Percentiles rank a stretch among this genome's conserved stretches.
These are phyloP conservation scores for Jaltomata sinuosa DNA, from an alignment of 257 asterid species.

Conservation along the genomic window DNA sequence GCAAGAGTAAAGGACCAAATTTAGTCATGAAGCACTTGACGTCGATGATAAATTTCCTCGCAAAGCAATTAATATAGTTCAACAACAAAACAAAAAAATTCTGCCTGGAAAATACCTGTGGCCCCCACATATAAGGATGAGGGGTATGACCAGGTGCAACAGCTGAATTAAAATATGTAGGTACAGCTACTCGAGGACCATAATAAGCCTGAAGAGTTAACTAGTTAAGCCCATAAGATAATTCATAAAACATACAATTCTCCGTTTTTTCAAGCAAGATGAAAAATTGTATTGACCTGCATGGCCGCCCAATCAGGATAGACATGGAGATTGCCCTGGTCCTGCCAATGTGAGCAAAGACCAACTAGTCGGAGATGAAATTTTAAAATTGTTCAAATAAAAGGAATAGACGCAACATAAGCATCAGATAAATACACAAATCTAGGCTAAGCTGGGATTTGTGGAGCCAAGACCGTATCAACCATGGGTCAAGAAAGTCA, in stretches of 20 bases:
- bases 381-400: background rate
- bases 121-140: constrained; percentile 94
- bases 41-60: background rate
- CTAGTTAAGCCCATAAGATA: background rate
- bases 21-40: background rate
- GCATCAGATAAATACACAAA: background rate
- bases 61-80: background rate
- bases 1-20: constrained; percentile 7
- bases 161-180: constrained; percentile 74
- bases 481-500: background rate
- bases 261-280: background rate
- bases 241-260: background rate
- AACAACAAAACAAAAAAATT: background rate
- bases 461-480: background rate
- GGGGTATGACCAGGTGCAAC: constrained; percentile 76
- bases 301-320: constrained; percentile 97
- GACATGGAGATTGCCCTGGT: constrained; percentile 54
- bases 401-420: background rate
- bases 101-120: constrained; percentile 53
- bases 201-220: constrained; percentile 59
- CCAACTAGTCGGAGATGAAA: background rate
- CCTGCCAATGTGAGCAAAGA: constrained; percentile 45
- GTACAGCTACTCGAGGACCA: constrained; percentile 92
- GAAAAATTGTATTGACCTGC: constrained; percentile 47
- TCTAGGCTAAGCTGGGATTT: background rate